Base-by-base conservation (phyloP, 2,329 filamentous ascomycete species). In the Truncatella angustata region DNA sequence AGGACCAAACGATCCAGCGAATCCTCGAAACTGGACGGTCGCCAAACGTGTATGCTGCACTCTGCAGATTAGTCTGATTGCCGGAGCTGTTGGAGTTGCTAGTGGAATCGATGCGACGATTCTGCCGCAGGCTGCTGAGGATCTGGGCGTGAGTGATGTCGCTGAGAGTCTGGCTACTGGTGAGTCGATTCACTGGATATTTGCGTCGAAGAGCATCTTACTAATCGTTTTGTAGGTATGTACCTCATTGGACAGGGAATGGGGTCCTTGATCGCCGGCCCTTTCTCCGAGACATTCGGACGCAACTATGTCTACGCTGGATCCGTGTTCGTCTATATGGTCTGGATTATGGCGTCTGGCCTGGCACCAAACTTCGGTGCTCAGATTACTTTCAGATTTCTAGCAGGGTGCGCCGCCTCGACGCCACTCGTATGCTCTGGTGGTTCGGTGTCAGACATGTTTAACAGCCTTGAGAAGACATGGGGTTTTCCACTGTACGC, bases 61-160 rank as follows among this genome's bases (percentile, higher is more conserved):
- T 0, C 46, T 75, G 0, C 64, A 76, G 12, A 72, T 79, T 3
- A 71, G 73, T 0, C 49, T 66, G 2, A 77, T 85, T 26, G 78
- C 71, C 0, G 74, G 78, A 24, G 71, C 78, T 0, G 77, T 82
- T 0, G 73, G 73, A 3, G 68, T 74, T 1, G 78, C 79, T 0
- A 78, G 75, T 4, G 74, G 78, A 0, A 80, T 84, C 36, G 78
- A 82, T 50, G 75, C 77, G 1, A 71, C 71, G 0, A 75, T 77
- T 1, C 55, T 79, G 0, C 67, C 68, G 0, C 71, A 77, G 54
- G 78, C 75, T 0, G 69, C 72, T 0, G 57, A 56, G 18, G 72
- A 73, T 0, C 76, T 81, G 40, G 68, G 71, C 0, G 78, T 81
- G 0, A 73, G 72, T 23, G 67, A 79, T 35, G 74, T 81, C 4